phyloP scores from a whole-genome alignment of 2,329 filamentous ascomycete species.

The Xylaria multiplex region DNA sequence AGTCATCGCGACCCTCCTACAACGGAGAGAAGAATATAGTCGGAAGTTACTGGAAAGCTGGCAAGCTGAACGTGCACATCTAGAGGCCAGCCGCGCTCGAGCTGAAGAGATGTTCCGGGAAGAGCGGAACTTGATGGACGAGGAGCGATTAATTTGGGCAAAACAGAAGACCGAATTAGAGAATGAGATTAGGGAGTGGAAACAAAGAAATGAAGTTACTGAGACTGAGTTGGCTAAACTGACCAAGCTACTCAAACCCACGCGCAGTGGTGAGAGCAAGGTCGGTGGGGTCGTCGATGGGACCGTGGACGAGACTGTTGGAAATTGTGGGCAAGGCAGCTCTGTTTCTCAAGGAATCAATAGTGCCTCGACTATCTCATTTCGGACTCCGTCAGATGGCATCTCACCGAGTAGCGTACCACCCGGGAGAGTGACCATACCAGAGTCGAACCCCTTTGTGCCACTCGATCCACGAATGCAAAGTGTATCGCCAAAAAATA shows the following conservation, averaged over 20 bases:
- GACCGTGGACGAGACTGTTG: constrained; percentile 21
- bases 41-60: constrained; percentile 57
- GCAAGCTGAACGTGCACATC: constrained; percentile 63
- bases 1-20: constrained; percentile 40
- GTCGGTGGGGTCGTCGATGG: constrained; percentile 30
- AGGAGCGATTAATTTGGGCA: constrained; percentile 59
- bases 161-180: constrained; percentile 56
- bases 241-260: constrained; percentile 26
- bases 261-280: constrained; percentile 6
- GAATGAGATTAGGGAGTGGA: constrained; percentile 55
- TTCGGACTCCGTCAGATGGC: constrained; percentile 39
- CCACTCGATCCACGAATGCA: constrained; percentile 60
- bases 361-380: constrained; percentile 33
- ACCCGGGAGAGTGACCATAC: constrained; percentile 46
- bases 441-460: constrained; percentile 52
- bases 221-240: constrained; percentile 38
- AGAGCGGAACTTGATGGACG: constrained; percentile 64
- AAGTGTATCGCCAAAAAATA: constrained; percentile 47
- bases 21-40: constrained; percentile 45
- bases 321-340: constrained; percentile 35
- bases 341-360: constrained; percentile 35
- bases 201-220: constrained; percentile 49
- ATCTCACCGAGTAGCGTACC: constrained; percentile 39
- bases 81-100: constrained; percentile 63
- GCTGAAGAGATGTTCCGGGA: constrained; percentile 67